phyloP scores from a whole-genome alignment of 2,329 filamentous ascomycete genomes.

The Diaporthe australafricana region DNA sequence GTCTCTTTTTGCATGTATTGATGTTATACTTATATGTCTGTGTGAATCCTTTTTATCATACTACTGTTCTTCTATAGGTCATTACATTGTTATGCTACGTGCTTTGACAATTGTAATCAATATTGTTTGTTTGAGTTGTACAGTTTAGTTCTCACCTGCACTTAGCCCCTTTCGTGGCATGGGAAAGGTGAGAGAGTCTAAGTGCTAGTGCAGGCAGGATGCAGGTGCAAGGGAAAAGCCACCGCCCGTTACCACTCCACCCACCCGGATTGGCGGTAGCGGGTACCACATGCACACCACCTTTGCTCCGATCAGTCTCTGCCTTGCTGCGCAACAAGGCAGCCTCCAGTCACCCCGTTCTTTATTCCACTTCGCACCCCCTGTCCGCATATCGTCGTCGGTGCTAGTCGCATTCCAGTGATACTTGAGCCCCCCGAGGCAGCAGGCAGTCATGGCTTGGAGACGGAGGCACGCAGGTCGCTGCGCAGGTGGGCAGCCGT shows the following conservation, averaged over 20 bases:
- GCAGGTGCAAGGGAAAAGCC: conserved; percentile 23
- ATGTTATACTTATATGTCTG: not conserved
- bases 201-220: conserved; percentile 7
- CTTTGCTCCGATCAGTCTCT: conserved; percentile 24
- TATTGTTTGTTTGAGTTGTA: not conserved
- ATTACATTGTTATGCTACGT: too few species aligned
- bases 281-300: conserved; percentile 13
- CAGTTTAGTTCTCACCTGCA: not conserved
- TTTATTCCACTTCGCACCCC: conserved; percentile 27
- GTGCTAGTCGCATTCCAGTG: conserved; percentile 28
- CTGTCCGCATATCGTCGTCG: conserved; percentile 12
- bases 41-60: too few species aligned
- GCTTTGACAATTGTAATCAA: too few species aligned
- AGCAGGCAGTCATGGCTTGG: conserved; percentile 31
- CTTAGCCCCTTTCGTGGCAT: not conserved
- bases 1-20: not conserved
- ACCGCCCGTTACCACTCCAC: conserved; percentile 21
- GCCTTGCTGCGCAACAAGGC: conserved; percentile 34
- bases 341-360: conserved; percentile 23
- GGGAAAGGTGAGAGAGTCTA: conserved; percentile 5
- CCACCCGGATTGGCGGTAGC: conserved; percentile 22
- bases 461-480: not conserved
- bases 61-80: too few species aligned
- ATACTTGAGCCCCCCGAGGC: conserved; percentile 25
- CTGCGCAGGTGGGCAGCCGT: conserved; percentile 24